Evolutionary conservation across 306 rosid species (phyloP).

Genomic region (Vigna hirtella): DNA sequence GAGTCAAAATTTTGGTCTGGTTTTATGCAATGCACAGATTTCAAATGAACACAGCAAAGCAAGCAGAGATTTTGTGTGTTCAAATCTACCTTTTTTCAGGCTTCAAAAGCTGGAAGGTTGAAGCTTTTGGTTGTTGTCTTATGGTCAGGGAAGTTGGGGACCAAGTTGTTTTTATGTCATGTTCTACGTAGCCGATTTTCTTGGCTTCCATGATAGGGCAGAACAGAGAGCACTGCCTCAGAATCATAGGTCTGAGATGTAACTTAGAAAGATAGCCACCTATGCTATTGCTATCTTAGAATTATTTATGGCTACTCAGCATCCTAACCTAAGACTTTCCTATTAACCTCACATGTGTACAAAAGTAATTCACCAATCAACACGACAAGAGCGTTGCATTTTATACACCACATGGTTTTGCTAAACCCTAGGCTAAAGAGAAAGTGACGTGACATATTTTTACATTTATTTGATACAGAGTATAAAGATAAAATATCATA

Average conservation of each 20-base stretch:
- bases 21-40: conserved; percentile 21
- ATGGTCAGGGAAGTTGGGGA: conserved; percentile 11
- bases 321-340: neutral
- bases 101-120: conserved; percentile 10
- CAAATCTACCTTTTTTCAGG: conserved; percentile 9
- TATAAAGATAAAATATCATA: no score
- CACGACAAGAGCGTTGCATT: neutral
- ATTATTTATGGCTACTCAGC: neutral
- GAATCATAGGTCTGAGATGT: conserved; percentile 27
- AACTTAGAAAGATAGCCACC: conserved; percentile 11
- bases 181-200: neutral
- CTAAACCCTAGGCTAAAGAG: no score
- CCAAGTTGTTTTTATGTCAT: conserved; percentile 31
- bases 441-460: no score
- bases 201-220: conserved; percentile 34
- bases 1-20: neutral
- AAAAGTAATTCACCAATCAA: neutral
- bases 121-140: conserved; percentile 8
- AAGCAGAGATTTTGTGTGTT: neutral
- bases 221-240: neutral
- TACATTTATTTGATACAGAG: no score
- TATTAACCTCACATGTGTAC: neutral
- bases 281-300: neutral
- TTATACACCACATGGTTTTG: neutral
- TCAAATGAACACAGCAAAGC: conserved; percentile 1